Evolutionary conservation across 176 grass and related monocot genomes (phyloP).

Genomic region (Carex scoparia): DNA sequence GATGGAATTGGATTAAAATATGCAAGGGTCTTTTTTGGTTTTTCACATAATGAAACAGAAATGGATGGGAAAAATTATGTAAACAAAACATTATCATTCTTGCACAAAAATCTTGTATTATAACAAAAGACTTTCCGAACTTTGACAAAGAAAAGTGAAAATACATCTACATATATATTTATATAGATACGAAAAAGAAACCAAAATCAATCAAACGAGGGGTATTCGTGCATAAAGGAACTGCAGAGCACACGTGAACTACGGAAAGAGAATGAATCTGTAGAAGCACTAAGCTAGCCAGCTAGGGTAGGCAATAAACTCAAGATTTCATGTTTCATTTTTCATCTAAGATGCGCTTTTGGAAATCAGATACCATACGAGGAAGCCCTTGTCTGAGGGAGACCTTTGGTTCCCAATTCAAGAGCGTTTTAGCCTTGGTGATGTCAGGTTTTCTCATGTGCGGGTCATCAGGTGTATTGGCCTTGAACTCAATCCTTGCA

Average conservation of each 20-base stretch:
- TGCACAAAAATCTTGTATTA: background rate
- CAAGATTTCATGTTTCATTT: slow-evolving; percentile 28
- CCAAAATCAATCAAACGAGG: slow-evolving; percentile 23
- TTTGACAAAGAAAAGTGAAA: background rate
- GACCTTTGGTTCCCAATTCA: slow-evolving; percentile 87
- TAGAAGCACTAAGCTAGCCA: background rate
- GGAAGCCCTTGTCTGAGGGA: slow-evolving; percentile 72
- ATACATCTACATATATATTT: slow-evolving; percentile 24
- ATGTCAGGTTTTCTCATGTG: slow-evolving; percentile 99
- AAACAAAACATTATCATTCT: slow-evolving; percentile 10
- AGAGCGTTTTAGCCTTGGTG: slow-evolving; percentile 67
- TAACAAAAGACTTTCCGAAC: slow-evolving; percentile 21
- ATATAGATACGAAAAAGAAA: slow-evolving; percentile 30
- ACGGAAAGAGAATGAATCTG: slow-evolving; percentile 7
- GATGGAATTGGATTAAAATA: background rate
- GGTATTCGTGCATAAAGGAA: slow-evolving; percentile 25
- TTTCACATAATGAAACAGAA: background rate
- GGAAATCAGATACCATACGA: slow-evolving; percentile 79
- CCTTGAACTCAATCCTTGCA: slow-evolving; percentile 66
- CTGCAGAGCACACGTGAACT: slow-evolving; percentile 20
- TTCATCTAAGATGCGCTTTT: slow-evolving; percentile 70
- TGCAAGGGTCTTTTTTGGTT: background rate
- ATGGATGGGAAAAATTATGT: slow-evolving; percentile 2
- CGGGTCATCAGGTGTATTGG: slow-evolving; percentile 88
- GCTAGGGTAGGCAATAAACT: slow-evolving; percentile 29